Evolutionary conservation across 2,329 filamentous ascomycete genomes (phyloP), one percentile per base, ranked within the genome.

Genomic region (Trematosphaeria pertusa): DNA sequence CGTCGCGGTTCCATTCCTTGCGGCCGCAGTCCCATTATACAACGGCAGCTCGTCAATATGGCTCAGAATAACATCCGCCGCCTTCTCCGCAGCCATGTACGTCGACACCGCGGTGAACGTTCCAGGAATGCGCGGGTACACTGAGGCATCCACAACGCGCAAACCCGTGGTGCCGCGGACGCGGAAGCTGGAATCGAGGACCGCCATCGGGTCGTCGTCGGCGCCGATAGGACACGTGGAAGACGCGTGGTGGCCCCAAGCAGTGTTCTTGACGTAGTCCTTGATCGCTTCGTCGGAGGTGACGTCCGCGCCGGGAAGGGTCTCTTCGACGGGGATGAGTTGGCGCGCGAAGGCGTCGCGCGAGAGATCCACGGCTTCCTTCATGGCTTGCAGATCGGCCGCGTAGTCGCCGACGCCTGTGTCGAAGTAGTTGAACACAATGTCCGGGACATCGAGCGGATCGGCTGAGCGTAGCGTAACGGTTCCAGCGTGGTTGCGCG

Each of bases 391-490:
- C 11, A 81, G 77, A 22, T 75, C 69, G 54, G 87, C 87, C 31
- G 81, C 71, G 78, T 2, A 85, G 57, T 87, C 84, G 0, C 81
- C 79, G 61, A 83, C 84, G 15, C 81, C 80, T 0, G 74, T 67
- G 44, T 71, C 66, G 52, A 72, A 72, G 62, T 67, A 71, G 64
- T 71, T 71, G 64, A 67, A 72, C 8, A 56, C 58, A 56, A 90
- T 87, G 6, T 79, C 66, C 0, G 87, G 87, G 3, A 77, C 73
- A 43, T 88, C 86, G 1, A 82, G 80, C 0, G 87, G 86, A 61
- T 89, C 80, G 0, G 79, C 71, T 0, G 82, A 85, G 12, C 74
- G 75, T 4, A 91, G 79, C 3, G 69, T 78, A 3, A 91, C 86
- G 1, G 78, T 80, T 7, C 87, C 87, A 5, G 67, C 76, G 66